phyloP scores from a whole-genome alignment of 148 eudicot species.

The Camellia lanceoleosa region DNA sequence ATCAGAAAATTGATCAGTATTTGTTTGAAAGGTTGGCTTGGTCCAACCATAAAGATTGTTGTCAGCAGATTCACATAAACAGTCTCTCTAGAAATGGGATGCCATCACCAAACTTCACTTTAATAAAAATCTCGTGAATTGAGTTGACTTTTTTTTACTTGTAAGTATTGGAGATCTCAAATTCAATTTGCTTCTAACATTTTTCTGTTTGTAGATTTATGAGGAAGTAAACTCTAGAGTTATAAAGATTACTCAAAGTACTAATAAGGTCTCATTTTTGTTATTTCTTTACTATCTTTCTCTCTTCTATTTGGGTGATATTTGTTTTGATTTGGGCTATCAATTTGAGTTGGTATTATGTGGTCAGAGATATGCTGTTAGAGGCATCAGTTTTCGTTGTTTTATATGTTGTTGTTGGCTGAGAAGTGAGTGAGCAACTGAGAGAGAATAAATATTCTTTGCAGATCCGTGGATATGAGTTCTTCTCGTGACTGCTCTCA shows the following conservation, averaged over 20 bases:
- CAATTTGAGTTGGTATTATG: slow-evolving; percentile 4
- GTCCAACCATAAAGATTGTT: background rate
- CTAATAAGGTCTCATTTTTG: background rate
- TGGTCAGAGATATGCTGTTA: slow-evolving; percentile 1
- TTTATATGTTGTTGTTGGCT: slow-evolving; percentile 27
- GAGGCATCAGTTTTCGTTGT: slow-evolving; percentile 18
- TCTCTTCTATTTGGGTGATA: background rate
- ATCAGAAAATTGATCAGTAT: background rate
- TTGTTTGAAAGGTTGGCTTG: background rate
- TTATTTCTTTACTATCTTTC: background rate
- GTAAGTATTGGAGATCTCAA: background rate
- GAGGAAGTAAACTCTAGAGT: background rate
- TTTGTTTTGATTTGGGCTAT: slow-evolving; percentile 10
- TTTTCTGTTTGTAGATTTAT: background rate
- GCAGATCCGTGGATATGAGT: slow-evolving; percentile 19
- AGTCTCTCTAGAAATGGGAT: too few species aligned
- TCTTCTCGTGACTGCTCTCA: slow-evolving; percentile 36
- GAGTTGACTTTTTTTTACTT: too few species aligned
- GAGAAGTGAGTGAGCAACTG: slow-evolving; percentile 3
- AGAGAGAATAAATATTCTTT: slow-evolving; percentile 34
- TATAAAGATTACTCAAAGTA: background rate
- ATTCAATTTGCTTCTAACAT: background rate
- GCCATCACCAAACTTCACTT: too few species aligned
- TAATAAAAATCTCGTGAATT: too few species aligned
- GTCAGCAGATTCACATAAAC: too few species aligned